Percentiles rank a stretch among this genome's conserved stretches.
Evolutionary conservation across 2,329 filamentous ascomycete species (phyloP).

Genomic region (Botrytis sinoallii): DNA sequence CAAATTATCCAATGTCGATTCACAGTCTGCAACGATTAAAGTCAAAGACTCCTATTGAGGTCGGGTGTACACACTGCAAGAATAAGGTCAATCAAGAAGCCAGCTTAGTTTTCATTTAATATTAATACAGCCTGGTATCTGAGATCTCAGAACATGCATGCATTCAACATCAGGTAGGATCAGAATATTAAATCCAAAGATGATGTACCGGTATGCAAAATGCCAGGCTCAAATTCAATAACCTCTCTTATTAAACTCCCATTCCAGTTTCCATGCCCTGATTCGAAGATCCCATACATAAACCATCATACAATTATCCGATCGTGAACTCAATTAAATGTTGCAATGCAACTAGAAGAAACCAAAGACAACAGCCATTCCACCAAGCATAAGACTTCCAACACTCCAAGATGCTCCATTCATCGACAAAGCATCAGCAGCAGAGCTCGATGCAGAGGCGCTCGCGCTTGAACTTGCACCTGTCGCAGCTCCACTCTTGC

Average conservation of each 20-base stretch:
- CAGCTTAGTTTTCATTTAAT: not conserved
- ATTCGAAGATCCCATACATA: not conserved
- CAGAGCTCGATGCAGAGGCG: not conserved
- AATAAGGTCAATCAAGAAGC: not conserved
- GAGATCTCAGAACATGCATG: not conserved
- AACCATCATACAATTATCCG: not conserved
- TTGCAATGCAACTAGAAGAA: constrained; percentile 7
- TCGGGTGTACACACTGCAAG: too few relatives aligned
- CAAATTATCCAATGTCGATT: not conserved
- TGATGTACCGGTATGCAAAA: constrained; percentile 2
- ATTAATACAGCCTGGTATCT: constrained; percentile 12
- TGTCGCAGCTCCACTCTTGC: not conserved
- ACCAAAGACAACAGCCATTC: constrained; percentile 16
- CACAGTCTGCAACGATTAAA: not conserved
- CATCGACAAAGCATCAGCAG: constrained; percentile 1
- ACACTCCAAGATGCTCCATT: not conserved
- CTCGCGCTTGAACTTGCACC: not conserved
- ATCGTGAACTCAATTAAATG: not conserved
- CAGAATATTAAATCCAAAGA: constrained; percentile 5
- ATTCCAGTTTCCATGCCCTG: not conserved
- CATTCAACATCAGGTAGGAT: not conserved
- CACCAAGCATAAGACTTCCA: constrained; percentile 15
- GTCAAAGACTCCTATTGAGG: not conserved
- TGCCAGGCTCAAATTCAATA: not conserved
- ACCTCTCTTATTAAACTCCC: constrained; percentile 12